Conservation (phyloP, 108 stramenopile genomes). For the Fragilariopsis cylindrus region DNA sequence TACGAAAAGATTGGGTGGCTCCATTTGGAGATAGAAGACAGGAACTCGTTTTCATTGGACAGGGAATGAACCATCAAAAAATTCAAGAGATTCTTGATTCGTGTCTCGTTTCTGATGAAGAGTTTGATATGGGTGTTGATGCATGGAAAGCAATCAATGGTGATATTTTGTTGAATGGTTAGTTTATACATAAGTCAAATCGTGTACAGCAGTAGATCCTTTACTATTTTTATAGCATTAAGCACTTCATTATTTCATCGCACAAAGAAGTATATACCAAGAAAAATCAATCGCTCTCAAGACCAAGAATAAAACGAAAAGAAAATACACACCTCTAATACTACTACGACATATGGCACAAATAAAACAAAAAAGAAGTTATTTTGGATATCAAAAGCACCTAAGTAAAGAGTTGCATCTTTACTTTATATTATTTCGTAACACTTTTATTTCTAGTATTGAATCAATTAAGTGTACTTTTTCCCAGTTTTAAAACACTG, state of each 20-base stretch:
- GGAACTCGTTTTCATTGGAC: conserved; percentile 92
- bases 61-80: conserved; percentile 53
- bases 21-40: conserved; percentile 89
- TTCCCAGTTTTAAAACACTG: no score
- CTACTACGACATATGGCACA: no score
- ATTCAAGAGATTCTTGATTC: conserved; percentile 45
- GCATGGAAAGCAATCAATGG: conserved; percentile 9
- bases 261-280: not conserved
- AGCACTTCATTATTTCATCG: not conserved
- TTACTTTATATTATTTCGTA: no score
- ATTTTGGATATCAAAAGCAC: no score
- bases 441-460: no score
- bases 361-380: no score
- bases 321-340: no score
- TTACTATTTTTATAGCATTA: not conserved
- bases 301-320: no score
- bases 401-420: no score
- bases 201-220: not conserved
- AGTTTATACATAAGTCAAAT: not conserved
- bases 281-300: not conserved
- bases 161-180: not conserved
- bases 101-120: conserved; percentile 13
- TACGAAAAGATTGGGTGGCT: conserved; percentile 6
- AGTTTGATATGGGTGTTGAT: not conserved
- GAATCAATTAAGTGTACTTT: no score